Base-by-base conservation (phyloP, 1,284 basidiomycete species). In the Pyrrhoderma lamaoense region DNA sequence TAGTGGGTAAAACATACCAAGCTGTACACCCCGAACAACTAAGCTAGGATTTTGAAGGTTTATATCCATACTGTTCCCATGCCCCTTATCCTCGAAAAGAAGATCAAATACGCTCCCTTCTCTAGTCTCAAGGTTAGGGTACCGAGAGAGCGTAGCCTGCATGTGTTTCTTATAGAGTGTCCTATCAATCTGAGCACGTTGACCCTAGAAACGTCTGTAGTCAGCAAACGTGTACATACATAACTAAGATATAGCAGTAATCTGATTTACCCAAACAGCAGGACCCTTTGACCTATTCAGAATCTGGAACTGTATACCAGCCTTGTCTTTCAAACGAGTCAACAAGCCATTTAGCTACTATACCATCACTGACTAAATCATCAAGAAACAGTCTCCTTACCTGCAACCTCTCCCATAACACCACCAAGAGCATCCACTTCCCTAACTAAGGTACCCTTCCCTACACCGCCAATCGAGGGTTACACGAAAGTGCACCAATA, bases 401-500 rank as follows among this genome's bases (percentile, higher is more conserved):
- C 87, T 56, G 87, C 76, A 25, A 89, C 77, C 25, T 71, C 67
- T 1, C 83, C 89, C 72, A 89, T 90, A 7, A 92, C 64, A 0
- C 90, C 90, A 58, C 89, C 90, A 42, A 94, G 69, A 8, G 91
- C 91, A 62, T 95, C 91, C 2, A 94, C 81, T 65, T 95, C 91
- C 43, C 86, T 74, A 18, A 94, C 88, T 25, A 95, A 71, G 0
- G 86, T 93, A 8, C 92, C 91, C 66, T 95, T 94, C 2, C 91
- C 91, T 7, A 95, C 85, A 19, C 91, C 86, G 3, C 86, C 90
- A 56, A 92, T 85, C 1, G 86, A 89, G 2, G 92, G 64, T 95
- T 94, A 62, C 92, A 94, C 16, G 90, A 93, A 60, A 94, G 74
- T 61, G 92, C 90, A 36, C 92, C 92, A 36, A 94, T 79, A 1